A percentile compares a stretch with the other conserved stretches of the same genome.
These are phyloP conservation scores for Mycena sanguinolenta DNA, from an alignment of 768 basidiomycete species.

Conservation along the genomic window DNA sequence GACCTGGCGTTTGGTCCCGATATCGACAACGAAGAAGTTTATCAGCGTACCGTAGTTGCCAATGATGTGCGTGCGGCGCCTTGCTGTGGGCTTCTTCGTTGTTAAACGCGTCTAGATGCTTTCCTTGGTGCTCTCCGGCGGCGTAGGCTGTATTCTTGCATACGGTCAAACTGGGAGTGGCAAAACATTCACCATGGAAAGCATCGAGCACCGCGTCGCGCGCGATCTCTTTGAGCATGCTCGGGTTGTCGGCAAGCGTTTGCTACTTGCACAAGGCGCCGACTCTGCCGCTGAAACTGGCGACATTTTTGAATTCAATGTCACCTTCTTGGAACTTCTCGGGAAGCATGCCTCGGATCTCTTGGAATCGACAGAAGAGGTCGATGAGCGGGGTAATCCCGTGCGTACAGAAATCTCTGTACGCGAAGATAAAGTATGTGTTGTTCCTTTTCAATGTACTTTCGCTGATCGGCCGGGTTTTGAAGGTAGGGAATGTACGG, in stretches of 20 bases:
- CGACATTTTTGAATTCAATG: slow-evolving; percentile 47
- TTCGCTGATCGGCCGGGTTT: background rate
- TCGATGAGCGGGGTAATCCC: slow-evolving; percentile 43
- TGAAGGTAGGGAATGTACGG: slow-evolving; percentile 43
- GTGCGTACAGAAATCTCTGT: slow-evolving; percentile 45
- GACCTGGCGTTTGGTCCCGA: slow-evolving; percentile 51
- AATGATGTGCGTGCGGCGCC: slow-evolving; percentile 44
- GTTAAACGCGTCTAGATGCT: slow-evolving; percentile 38
- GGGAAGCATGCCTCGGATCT: slow-evolving; percentile 49
- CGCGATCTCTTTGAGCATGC: slow-evolving; percentile 48
- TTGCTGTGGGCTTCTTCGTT: background rate
- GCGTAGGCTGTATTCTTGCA: slow-evolving; percentile 48
- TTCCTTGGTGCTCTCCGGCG: slow-evolving; percentile 45
- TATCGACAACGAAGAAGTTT: slow-evolving; percentile 49
- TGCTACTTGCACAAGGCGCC: slow-evolving; percentile 35
- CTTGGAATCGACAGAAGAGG: slow-evolving; percentile 38
- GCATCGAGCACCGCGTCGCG: slow-evolving; percentile 49
- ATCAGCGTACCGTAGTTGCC: slow-evolving; percentile 47
- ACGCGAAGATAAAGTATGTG: slow-evolving; percentile 47
- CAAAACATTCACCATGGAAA: slow-evolving; percentile 52
- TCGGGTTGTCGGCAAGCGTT: slow-evolving; percentile 35
- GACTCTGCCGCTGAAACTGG: slow-evolving; percentile 23
- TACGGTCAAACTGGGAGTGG: slow-evolving; percentile 51
- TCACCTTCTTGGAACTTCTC: slow-evolving; percentile 51
- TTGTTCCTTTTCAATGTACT: background rate